Conservation (phyloP, 495 filamentous ascomycete species). For the Hyaloscypha hepaticicola region DNA sequence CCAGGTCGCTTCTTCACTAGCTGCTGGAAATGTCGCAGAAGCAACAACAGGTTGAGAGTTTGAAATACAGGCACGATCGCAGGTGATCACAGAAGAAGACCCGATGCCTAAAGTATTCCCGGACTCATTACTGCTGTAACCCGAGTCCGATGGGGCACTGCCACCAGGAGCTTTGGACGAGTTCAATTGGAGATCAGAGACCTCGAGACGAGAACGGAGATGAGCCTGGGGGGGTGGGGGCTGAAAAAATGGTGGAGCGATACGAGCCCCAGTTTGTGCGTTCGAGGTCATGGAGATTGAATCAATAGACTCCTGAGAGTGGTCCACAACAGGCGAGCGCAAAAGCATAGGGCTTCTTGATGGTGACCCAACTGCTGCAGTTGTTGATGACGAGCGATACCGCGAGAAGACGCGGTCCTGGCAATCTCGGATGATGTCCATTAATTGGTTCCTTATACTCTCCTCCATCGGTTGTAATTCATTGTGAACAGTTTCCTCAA, state of each 20-base stretch:
- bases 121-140: neutral
- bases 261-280: neutral
- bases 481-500: neutral
- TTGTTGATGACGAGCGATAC: slow-evolving; percentile 17
- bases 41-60: neutral
- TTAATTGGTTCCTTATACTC: neutral
- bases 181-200: neutral
- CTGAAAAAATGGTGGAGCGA: neutral
- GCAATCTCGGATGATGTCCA: slow-evolving; percentile 9
- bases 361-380: neutral
- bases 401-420: slow-evolving; percentile 14
- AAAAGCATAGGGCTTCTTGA: neutral
- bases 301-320: neutral
- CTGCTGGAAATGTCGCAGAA: no score
- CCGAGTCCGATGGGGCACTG: neutral
- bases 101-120: neutral
- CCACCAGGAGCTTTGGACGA: neutral
- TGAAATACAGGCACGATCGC: neutral
- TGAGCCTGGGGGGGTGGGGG: neutral
- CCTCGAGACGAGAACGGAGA: neutral
- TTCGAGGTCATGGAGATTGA: neutral
- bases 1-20: no score
- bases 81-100: neutral
- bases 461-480: slow-evolving; percentile 15
- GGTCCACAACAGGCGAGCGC: neutral